phyloP scores from a whole-genome alignment of 495 filamentous ascomycete genomes.

The Parathielavia appendiculata region DNA sequence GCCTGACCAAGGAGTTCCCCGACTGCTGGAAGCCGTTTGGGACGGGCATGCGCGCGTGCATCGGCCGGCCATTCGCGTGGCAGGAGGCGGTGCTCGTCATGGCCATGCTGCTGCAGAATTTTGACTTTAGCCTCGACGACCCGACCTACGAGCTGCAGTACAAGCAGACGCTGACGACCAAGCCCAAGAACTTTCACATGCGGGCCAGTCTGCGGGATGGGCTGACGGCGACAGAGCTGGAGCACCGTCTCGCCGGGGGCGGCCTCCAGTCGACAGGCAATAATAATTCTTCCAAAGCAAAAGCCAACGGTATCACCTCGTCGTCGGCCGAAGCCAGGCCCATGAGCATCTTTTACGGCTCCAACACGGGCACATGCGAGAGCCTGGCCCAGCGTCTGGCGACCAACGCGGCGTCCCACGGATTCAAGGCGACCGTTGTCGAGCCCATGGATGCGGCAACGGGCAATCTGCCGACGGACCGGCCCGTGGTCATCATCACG shows the following conservation, averaged over 20 bases:
- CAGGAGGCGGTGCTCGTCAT: slow-evolving; percentile 53
- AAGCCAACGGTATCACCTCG: not conserved
- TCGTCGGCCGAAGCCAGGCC: slow-evolving; percentile 27
- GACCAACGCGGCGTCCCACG: slow-evolving; percentile 52
- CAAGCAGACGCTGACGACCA: slow-evolving; percentile 70
- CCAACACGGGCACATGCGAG: slow-evolving; percentile 73
- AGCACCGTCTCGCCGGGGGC: slow-evolving; percentile 42
- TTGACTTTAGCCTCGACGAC: slow-evolving; percentile 55
- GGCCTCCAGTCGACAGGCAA: slow-evolving; percentile 10
- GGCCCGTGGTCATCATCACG: slow-evolving; percentile 62
- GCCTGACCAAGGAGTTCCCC: slow-evolving; percentile 42
- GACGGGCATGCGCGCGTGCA: slow-evolving; percentile 49
- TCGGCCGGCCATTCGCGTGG: slow-evolving; percentile 59
- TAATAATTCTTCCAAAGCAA: slow-evolving; percentile 21
- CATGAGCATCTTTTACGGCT: slow-evolving; percentile 66
- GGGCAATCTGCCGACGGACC: slow-evolving; percentile 54
- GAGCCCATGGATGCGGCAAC: slow-evolving; percentile 58
- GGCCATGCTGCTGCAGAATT: slow-evolving; percentile 57
- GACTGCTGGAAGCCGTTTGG: slow-evolving; percentile 58
- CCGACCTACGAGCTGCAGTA: slow-evolving; percentile 58
- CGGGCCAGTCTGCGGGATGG: slow-evolving; percentile 56
- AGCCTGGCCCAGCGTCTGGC: slow-evolving; percentile 60
- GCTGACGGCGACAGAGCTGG: slow-evolving; percentile 53
- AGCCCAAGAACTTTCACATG: slow-evolving; percentile 70
- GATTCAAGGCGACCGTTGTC: slow-evolving; percentile 51